Percentiles rank a stretch among this genome's conserved stretches.
phyloP scores from a whole-genome alignment of 1,139 yeast species.

The Yamadazyma epiphylla region DNA sequence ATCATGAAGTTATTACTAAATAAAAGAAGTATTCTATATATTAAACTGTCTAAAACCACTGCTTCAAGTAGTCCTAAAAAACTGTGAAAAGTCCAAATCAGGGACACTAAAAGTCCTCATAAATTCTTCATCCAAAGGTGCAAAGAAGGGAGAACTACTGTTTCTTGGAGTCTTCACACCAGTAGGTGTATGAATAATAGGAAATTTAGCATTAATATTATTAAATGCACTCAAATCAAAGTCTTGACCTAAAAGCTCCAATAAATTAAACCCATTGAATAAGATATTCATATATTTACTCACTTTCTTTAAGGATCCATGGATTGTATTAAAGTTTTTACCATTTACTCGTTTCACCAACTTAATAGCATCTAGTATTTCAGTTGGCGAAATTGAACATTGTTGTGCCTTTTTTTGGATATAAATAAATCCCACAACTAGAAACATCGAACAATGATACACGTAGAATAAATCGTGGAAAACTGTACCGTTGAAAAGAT shows the following conservation, averaged over 20 bases:
- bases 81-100: not conserved
- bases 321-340: conserved; percentile 2
- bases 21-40: no score
- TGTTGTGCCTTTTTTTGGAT: conserved; percentile 1
- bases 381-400: not conserved
- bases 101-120: not conserved
- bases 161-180: no score
- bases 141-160: not conserved
- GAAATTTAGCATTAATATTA: no score
- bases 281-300: conserved; percentile 7
- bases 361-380: conserved; percentile 3
- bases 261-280: conserved; percentile 8
- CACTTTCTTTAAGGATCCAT: conserved; percentile 8
- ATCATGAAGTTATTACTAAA: no score
- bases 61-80: no score
- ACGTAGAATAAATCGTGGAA: conserved; percentile 7
- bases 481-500: conserved; percentile 6
- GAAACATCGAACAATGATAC: conserved; percentile 8
- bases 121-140: not conserved
- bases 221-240: not conserved
- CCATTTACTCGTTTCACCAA: conserved; percentile 3
- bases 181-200: no score
- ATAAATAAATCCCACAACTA: conserved; percentile 6
- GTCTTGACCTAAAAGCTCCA: conserved; percentile 3
- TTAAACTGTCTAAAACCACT: no score